phyloP scores from a whole-genome alignment of 108 stramenopile species.

The Skeletonema tropicum region DNA sequence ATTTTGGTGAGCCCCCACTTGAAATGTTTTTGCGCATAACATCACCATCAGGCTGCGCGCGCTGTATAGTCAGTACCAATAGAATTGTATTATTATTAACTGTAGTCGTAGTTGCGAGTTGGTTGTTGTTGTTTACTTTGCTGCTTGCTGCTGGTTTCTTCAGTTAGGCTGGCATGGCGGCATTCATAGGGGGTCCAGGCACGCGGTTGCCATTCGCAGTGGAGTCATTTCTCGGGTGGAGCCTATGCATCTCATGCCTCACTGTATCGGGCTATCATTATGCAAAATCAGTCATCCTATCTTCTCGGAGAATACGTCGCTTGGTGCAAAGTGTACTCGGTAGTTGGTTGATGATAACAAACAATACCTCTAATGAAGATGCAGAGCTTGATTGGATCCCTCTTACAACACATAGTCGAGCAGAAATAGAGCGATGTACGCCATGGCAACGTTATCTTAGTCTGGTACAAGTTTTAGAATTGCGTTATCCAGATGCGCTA shows the following conservation, averaged over 20 bases:
- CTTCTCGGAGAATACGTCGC: constrained; percentile 8
- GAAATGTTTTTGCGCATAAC: too few species aligned
- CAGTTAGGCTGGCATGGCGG: background rate
- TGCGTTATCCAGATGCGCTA: constrained; percentile 29
- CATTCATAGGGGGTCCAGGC: constrained; percentile 44
- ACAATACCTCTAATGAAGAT: background rate
- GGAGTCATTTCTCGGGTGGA: constrained; percentile 48
- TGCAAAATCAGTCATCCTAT: constrained; percentile 19
- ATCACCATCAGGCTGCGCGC: too few species aligned
- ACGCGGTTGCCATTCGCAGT: constrained; percentile 34
- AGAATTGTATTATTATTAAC: too few species aligned
- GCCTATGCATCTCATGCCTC: constrained; percentile 49
- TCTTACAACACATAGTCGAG: constrained; percentile 45
- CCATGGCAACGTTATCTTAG: constrained; percentile 42
- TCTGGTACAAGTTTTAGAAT: constrained; percentile 33
- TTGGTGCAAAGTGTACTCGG: constrained; percentile 9
- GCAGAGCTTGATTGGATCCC: constrained; percentile 39
- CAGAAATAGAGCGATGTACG: constrained; percentile 30
- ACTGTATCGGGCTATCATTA: constrained; percentile 53
- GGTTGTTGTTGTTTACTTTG: background rate
- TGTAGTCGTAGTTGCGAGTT: too few species aligned
- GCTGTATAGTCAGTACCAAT: too few species aligned
- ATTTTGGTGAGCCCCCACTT: too few species aligned
- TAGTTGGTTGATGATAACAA: background rate
- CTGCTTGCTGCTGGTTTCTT: background rate